Conservation (phyloP, 352 stramenopile species). For the Phytophthora cryptogea region DNA sequence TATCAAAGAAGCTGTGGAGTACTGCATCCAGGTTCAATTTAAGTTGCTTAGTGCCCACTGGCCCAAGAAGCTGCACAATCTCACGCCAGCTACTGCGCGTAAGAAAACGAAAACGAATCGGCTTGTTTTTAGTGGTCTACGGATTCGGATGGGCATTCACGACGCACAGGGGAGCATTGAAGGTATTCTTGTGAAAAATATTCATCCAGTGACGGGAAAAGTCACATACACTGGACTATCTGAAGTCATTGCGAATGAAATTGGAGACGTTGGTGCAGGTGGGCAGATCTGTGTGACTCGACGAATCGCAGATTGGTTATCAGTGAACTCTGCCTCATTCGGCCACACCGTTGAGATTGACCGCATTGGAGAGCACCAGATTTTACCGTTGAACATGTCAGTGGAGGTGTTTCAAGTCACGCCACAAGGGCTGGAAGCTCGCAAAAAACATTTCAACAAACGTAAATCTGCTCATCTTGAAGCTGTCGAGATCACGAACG, state of each 20-base stretch:
- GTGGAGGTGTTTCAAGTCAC: conserved; percentile 49
- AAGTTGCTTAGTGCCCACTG: conserved; percentile 44
- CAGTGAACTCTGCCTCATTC: conserved; percentile 29
- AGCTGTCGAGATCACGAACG: conserved; percentile 21
- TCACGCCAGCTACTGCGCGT: conserved; percentile 33
- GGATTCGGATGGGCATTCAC: conserved; percentile 65
- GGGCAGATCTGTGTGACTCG: conserved; percentile 58
- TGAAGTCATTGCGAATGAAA: conserved; percentile 60
- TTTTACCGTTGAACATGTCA: conserved; percentile 43
- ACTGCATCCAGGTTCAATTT: conserved; percentile 58
- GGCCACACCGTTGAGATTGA: conserved; percentile 33
- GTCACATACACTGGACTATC: conserved; percentile 60
- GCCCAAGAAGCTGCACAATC: conserved; percentile 52
- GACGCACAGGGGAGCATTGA: conserved; percentile 44
- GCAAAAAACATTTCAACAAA: conserved; percentile 41
- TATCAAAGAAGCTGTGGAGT: conserved; percentile 58
- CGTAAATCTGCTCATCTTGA: conserved; percentile 16
- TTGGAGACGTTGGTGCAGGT: conserved; percentile 49
- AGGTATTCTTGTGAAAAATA: conserved; percentile 49
- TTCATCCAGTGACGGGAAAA: conserved; percentile 54
- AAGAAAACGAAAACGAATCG: conserved; percentile 48
- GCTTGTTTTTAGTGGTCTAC: conserved; percentile 53
- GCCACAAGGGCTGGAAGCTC: conserved; percentile 39
- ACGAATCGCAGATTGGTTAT: conserved; percentile 48
- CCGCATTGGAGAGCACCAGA: conserved; percentile 28